Conservation (phyloP, 1,139 yeast genomes). For the Candida frijolesensis region DNA sequence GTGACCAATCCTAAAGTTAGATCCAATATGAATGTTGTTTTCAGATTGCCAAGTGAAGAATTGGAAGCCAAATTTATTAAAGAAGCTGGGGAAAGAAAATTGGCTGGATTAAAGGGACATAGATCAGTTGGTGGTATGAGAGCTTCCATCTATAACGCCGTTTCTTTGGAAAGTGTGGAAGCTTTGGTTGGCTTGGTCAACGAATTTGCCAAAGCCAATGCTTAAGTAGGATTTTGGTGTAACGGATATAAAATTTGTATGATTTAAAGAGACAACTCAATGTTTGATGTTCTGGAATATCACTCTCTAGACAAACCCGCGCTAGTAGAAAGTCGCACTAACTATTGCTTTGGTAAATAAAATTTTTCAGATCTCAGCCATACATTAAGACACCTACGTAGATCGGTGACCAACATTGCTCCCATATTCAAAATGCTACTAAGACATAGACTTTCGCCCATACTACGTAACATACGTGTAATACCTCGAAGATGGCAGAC, state of each 20-base stretch:
- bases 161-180: slow-evolving; percentile 64
- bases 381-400: background rate
- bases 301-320: background rate
- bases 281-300: background rate
- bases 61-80: slow-evolving; percentile 68
- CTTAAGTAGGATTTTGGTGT: background rate
- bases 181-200: slow-evolving; percentile 59
- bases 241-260: too few species aligned
- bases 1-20: slow-evolving; percentile 61
- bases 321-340: background rate
- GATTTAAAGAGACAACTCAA: background rate
- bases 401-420: background rate
- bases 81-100: slow-evolving; percentile 48
- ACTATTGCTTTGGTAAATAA: background rate
- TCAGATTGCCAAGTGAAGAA: slow-evolving; percentile 66
- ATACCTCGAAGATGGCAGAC: background rate
- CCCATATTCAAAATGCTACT: background rate
- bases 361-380: background rate
- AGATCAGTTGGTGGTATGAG: slow-evolving; percentile 97
- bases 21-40: slow-evolving; percentile 91
- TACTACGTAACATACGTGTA: background rate
- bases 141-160: slow-evolving; percentile 90
- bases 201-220: slow-evolving; percentile 54
- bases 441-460: background rate
- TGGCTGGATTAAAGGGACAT: slow-evolving; percentile 90